Evolutionary conservation across 2,329 filamentous ascomycete genomes (phyloP), one percentile per base, ranked within the genome.

Genomic region (Penicillium crustosum): DNA sequence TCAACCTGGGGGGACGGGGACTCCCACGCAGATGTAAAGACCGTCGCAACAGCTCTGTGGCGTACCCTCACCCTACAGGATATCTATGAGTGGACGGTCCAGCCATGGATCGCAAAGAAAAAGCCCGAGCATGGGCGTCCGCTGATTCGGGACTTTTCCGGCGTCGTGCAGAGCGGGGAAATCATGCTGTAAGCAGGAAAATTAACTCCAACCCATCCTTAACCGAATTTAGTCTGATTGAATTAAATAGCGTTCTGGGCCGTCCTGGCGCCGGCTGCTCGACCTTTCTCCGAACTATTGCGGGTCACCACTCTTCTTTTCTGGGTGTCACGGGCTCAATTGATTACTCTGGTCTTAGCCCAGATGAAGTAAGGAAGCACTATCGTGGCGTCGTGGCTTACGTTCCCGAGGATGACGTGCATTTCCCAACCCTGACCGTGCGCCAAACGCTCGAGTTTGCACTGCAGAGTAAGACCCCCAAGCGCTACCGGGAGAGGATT

Each of bases 11-110:
- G 89, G 13, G 76, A 84, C 10, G 86, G 84, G 6, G 83, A 82
- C 36, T 85, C 83, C 1, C 79, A 87, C 3, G 81, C 82, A 0
- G 85, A 87, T 62, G 86, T 89, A 21, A 84, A 84, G 62, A 90
- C 88, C 0, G 73, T 92, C 0, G 88, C 88, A 0, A 83, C 87
- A 52, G 88, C 89, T 2, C 78, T 92, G 29, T 68, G 90, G 36
- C 88, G 88, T n/a, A 90, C 88, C 0, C 89, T 92, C 65, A 89
- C 89, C 0, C 87, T 91, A 65, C 77, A 90, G 3, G 91, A 89
- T 73, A 79, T 78, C 27, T 77, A 89, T 19, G 70, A 91, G 19
- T 78, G 77, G 55, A 73, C 79, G 2, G 79, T 82, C 60, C 69
- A 84, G 43, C 81, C 81, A 1, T 76, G 76, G 53, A 41, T 82